Conservation (phyloP, 352 stramenopile genomes). For the Globisporangium abappressorium region DNA sequence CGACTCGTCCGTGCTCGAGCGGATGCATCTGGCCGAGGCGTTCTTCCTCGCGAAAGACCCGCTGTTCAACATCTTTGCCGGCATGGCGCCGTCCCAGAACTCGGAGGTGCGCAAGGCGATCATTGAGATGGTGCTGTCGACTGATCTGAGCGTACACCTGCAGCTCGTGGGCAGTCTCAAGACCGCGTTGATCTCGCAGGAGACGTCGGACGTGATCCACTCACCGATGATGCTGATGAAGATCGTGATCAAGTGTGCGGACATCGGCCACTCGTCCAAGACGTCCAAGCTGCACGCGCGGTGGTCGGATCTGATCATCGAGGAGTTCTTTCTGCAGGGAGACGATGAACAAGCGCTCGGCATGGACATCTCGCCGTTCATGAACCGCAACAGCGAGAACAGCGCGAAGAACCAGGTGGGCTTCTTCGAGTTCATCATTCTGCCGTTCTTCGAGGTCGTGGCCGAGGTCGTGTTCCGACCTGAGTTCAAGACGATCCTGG, state of each 20-base stretch:
- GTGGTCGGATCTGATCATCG: constrained; percentile 91
- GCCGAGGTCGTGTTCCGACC: constrained; percentile 69
- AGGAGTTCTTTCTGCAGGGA: constrained; percentile 95
- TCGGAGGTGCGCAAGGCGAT: constrained; percentile 78
- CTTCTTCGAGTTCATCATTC: constrained; percentile 86
- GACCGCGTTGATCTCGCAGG: constrained; percentile 75
- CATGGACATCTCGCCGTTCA: constrained; percentile 90
- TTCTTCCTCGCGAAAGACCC: constrained; percentile 73
- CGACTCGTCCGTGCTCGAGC: constrained; percentile 79
- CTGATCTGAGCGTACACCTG: constrained; percentile 77
- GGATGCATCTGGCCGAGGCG: constrained; percentile 82
- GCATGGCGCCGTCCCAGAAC: constrained; percentile 47
- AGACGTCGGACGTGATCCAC: constrained; percentile 66
- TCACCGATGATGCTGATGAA: constrained; percentile 85
- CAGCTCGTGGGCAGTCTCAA: constrained; percentile 80
- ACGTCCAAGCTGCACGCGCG: constrained; percentile 70
- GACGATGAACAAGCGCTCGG: constrained; percentile 90
- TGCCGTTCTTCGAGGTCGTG: constrained; percentile 80
- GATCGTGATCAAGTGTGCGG: constrained; percentile 87
- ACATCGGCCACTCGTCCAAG: constrained; percentile 93
- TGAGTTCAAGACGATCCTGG: constrained; percentile 78
- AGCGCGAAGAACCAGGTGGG: constrained; percentile 81
- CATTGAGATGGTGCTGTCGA: constrained; percentile 85
- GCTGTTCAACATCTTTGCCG: constrained; percentile 74
- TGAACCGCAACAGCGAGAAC: constrained; percentile 89